phyloP scores from a whole-genome alignment of 495 filamentous ascomycete species.

The Lophiotrema nucula region DNA sequence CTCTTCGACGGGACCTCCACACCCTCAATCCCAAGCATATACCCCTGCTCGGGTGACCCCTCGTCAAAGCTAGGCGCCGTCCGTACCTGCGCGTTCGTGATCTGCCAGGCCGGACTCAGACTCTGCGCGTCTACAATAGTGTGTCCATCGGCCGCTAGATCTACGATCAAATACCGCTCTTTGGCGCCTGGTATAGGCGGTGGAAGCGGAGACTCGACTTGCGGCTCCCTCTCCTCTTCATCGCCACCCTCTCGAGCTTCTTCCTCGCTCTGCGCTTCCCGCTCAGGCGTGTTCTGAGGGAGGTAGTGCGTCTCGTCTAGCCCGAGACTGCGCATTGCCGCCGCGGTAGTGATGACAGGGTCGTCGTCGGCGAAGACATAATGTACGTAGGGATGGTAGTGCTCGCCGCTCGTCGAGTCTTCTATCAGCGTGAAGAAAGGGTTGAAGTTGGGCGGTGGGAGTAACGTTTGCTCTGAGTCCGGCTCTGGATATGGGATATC shows the following conservation, averaged over 20 bases:
- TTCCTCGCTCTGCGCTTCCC: not conserved
- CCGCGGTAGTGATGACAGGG: slow-evolving; percentile 38
- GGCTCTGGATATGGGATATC: slow-evolving; percentile 32
- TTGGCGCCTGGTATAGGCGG: slow-evolving; percentile 28
- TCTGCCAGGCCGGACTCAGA: slow-evolving; percentile 41
- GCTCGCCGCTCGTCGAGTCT: slow-evolving; percentile 53
- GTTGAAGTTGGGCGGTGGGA: slow-evolving; percentile 52
- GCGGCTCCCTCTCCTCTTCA: slow-evolving; percentile 5
- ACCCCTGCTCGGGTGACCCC: slow-evolving; percentile 20
- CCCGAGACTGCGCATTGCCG: slow-evolving; percentile 35
- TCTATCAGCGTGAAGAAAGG: slow-evolving; percentile 67
- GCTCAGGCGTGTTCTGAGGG: slow-evolving; percentile 5
- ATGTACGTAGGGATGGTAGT: slow-evolving; percentile 78
- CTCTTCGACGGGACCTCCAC: slow-evolving; percentile 20
- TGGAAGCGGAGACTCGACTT: slow-evolving; percentile 30
- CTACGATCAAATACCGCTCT: slow-evolving; percentile 41
- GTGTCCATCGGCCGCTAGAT: slow-evolving; percentile 40
- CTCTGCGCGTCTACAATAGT: slow-evolving; percentile 35
- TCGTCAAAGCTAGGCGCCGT: slow-evolving; percentile 39
- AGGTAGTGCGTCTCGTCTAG: slow-evolving; percentile 26
- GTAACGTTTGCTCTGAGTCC: slow-evolving; percentile 33
- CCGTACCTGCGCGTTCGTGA: slow-evolving; percentile 29
- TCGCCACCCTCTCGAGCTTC: slow-evolving; percentile 1
- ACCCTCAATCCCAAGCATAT: slow-evolving; percentile 41
- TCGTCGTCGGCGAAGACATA: slow-evolving; percentile 66